Conservation (phyloP, 345 rosid genomes). For the Sisymbrium irio region DNA sequence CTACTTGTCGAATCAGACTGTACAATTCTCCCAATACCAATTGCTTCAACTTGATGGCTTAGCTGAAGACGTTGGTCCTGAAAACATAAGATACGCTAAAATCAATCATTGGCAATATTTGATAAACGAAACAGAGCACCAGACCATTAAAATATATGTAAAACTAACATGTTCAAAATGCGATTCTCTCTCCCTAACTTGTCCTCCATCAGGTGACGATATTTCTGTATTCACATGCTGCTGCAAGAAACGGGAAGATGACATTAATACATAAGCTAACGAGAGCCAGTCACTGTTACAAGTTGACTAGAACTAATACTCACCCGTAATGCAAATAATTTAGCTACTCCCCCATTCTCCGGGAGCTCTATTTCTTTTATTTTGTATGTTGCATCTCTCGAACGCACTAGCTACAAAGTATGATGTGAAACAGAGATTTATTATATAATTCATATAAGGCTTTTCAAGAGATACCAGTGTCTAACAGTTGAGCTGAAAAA, state of each 20-base stretch:
- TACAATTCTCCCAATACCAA: constrained; percentile 34
- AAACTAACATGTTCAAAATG: constrained; percentile 32
- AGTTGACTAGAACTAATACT: constrained; percentile 12
- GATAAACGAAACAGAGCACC: constrained; percentile 9
- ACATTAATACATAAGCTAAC: constrained; percentile 3
- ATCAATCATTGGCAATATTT: neutral
- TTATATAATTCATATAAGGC: constrained; percentile 9
- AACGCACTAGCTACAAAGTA: constrained; percentile 56
- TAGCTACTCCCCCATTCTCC: constrained; percentile 59
- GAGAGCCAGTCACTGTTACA: constrained; percentile 3
- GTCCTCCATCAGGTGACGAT: constrained; percentile 27
- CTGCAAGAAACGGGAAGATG: constrained; percentile 11
- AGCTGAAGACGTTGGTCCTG: constrained; percentile 32
- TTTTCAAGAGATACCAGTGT: neutral
- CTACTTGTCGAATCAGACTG: constrained; percentile 43
- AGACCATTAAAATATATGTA: neutral
- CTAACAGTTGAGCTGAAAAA: constrained; percentile 3
- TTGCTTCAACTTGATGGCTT: constrained; percentile 37
- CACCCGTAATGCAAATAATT: constrained; percentile 54
- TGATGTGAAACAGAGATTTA: constrained; percentile 21
- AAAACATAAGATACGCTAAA: neutral
- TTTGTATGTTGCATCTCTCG: constrained; percentile 56
- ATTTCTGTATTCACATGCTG: constrained; percentile 26
- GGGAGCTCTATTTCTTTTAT: constrained; percentile 46
- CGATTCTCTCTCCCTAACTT: constrained; percentile 21